Evolutionary conservation across 2,329 filamentous ascomycete species (phyloP).

Genomic region (Fusarium tuaranense): DNA sequence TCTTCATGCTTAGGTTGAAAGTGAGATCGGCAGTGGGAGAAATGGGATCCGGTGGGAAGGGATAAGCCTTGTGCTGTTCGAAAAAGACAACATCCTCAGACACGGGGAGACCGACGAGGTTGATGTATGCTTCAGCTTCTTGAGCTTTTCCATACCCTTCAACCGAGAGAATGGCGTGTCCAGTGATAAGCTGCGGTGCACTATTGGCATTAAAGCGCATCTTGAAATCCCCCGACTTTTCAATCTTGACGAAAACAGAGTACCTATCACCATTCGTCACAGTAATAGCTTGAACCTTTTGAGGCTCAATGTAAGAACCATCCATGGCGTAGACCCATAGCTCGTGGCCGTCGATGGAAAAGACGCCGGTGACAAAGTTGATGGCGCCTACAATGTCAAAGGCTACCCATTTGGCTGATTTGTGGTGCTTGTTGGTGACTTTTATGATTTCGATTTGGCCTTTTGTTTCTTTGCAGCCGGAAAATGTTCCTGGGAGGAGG

Average conservation of each 20-base stretch:
- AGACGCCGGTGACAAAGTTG: constrained; percentile 57
- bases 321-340: constrained; percentile 68
- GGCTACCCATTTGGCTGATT: constrained; percentile 58
- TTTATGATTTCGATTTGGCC: constrained; percentile 58
- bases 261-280: constrained; percentile 65
- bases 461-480: constrained; percentile 60
- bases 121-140: constrained; percentile 58
- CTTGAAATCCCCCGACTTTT: constrained; percentile 62
- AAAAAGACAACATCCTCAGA: constrained; percentile 58
- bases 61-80: constrained; percentile 54
- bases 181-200: constrained; percentile 66
- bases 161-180: constrained; percentile 61
- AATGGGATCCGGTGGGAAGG: constrained; percentile 61
- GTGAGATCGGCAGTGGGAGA: constrained; percentile 58
- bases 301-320: constrained; percentile 65
- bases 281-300: constrained; percentile 59
- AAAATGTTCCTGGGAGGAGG: constrained; percentile 58
- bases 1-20: constrained; percentile 55
- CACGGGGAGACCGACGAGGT: constrained; percentile 58
- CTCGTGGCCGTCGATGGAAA: constrained; percentile 64
- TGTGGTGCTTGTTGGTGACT: constrained; percentile 49
- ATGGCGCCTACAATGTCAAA: constrained; percentile 67
- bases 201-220: constrained; percentile 64
- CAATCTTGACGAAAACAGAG: constrained; percentile 61
- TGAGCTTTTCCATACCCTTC: constrained; percentile 32